Evolutionary conservation across 2,329 filamentous ascomycete species (phyloP), one percentile per base, ranked within the genome.

Genomic region (Penicillium sp.): DNA sequence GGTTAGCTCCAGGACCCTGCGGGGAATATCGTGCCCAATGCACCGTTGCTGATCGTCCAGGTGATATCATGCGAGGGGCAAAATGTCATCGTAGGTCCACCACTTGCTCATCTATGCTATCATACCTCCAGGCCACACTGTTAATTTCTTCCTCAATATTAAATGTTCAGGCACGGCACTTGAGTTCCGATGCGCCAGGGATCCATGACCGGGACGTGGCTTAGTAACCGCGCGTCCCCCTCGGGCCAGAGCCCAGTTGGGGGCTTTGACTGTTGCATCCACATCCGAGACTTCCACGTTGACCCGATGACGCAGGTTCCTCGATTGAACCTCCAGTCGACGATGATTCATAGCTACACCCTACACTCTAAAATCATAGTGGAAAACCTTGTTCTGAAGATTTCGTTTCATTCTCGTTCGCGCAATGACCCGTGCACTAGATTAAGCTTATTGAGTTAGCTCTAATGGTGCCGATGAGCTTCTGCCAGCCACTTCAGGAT

Each of bases 11-110:
- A 42, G 15, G 41, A 41, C 41, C 41, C 51, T n/a, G 44, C 42
- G 38, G 38, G n/a, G 29, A 42, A 21, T n/a, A 24, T 34, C 36
- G 45, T 7, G 39, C 33, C 26, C 36, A 29, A 16, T 26, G 33
- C 24, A 33, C 16, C 41, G 41, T 28, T 24, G 31, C 26, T 6
- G 31, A 51, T 42, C 26, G 43, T 36, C 41, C 36, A 13, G 9
- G 45, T 60, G 55, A 58, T 58, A 56, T 60, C 57, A 59, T 58
- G 8, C n/a, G 38, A 18, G 50, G 31, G 47, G 42, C 53, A 49
- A 52, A 45, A 24, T 49, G 24, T 23, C 18, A 33, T 36, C 33
- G n/a, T 6, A 15, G 23, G 33, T 38, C 33, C 48, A 50, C 42
- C 4, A 13, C 10, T 6, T 21, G 16, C 8, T 36, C 18, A 6